Conservation (phyloP, 148 eudicot species). For the Camellia japonica region DNA sequence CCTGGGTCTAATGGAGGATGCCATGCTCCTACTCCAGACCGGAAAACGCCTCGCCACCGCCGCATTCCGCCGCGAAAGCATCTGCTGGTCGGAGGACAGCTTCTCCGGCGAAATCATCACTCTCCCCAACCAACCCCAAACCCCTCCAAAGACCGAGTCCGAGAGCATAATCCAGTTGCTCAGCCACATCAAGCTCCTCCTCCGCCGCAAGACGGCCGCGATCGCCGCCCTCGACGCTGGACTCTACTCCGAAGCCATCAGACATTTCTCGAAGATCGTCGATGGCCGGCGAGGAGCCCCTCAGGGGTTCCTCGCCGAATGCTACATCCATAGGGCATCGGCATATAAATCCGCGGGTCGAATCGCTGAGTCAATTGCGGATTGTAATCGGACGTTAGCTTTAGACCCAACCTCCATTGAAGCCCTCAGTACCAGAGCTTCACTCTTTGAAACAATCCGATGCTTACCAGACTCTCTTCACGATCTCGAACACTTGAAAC, state of each 20-base stretch:
- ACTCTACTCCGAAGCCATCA: conserved; percentile 70
- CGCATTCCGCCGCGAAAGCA: conserved; percentile 90
- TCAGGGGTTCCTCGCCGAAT: conserved; percentile 79
- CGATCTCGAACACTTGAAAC: conserved; percentile 87
- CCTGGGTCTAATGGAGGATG: conserved; percentile 93
- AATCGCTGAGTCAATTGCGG: conserved; percentile 74
- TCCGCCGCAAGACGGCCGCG: conserved; percentile 86
- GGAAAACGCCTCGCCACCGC: conserved; percentile 90
- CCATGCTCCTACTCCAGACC: conserved; percentile 87
- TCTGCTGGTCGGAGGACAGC: conserved; percentile 78
- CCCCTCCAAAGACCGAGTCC: conserved; percentile 50
- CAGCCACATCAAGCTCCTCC: conserved; percentile 78
- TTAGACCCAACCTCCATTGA: conserved; percentile 65
- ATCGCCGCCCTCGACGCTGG: conserved; percentile 87
- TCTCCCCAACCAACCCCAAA: conserved; percentile 28
- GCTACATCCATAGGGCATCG: conserved; percentile 73
- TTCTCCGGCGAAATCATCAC: conserved; percentile 34
- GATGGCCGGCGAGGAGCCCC: conserved; percentile 92
- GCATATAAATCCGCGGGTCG: conserved; percentile 68
- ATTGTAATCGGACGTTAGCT: conserved; percentile 73
- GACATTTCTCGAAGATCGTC: conserved; percentile 87
- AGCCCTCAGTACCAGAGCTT: conserved; percentile 63
- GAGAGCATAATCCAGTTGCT: conserved; percentile 67
- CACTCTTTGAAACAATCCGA: conserved; percentile 66
- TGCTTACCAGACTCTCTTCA: conserved; percentile 88